Evolutionary conservation across 108 stramenopile species (phyloP).

Genomic region (Pseudonitzschia pungens): DNA sequence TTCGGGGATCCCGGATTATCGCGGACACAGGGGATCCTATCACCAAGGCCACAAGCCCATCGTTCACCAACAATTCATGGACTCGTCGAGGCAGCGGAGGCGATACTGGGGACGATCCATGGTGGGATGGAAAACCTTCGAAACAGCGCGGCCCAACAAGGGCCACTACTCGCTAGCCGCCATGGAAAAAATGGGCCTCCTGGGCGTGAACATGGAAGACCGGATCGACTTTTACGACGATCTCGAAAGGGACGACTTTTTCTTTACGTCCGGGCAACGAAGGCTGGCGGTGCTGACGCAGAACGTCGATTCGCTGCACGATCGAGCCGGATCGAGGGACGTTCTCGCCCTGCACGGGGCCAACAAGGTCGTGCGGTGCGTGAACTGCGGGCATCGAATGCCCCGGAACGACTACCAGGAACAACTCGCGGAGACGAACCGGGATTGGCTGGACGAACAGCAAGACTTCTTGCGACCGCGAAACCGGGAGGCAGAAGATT

Average conservation of each 20-base stretch:
- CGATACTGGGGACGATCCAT: constrained; percentile 96
- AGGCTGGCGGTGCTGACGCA: constrained; percentile 85
- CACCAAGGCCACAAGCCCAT: constrained; percentile 93
- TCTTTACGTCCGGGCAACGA: constrained; percentile 24
- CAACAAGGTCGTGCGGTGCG: constrained; percentile 77
- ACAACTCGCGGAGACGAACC: constrained; percentile 63
- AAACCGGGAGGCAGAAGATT: not conserved
- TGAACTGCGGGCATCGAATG: constrained; percentile 77
- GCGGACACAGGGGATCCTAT: constrained; percentile 93
- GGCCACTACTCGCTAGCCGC: constrained; percentile 86
- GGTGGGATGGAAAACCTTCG: constrained; percentile 84
- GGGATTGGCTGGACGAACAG: constrained; percentile 60
- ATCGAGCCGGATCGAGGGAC: constrained; percentile 70
- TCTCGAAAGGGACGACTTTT: constrained; percentile 12
- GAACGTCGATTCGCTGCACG: constrained; percentile 96
- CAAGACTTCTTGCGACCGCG: constrained; percentile 26
- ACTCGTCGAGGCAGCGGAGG: constrained; percentile 52
- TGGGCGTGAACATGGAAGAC: constrained; percentile 66
- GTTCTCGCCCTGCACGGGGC: constrained; percentile 94
- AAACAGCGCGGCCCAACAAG: constrained; percentile 69
- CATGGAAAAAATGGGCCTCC: constrained; percentile 68
- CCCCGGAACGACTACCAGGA: constrained; percentile 79
- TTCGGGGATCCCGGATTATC: constrained; percentile 97
- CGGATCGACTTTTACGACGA: constrained; percentile 35
- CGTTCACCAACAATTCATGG: constrained; percentile 93